Percentiles rank a stretch among this genome's conserved stretches.
phyloP scores from a whole-genome alignment of 352 stramenopile species.

The Phytophthora nicotianae region DNA sequence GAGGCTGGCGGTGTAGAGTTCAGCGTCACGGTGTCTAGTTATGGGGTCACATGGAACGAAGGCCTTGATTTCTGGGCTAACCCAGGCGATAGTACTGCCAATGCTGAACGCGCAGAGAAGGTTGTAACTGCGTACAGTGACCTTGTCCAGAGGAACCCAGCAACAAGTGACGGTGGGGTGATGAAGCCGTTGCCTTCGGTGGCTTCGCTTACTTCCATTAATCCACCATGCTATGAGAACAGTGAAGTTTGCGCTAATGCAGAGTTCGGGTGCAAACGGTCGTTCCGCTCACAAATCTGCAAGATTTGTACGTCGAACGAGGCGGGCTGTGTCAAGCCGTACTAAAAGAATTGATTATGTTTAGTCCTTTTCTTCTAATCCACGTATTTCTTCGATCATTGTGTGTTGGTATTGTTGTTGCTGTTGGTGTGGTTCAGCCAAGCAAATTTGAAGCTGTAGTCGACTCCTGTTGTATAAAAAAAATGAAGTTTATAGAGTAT shows the following conservation, averaged over 20 bases:
- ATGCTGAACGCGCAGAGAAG: slow-evolving; percentile 45
- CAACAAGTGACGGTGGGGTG: slow-evolving; percentile 41
- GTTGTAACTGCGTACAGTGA: slow-evolving; percentile 58
- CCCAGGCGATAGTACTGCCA: slow-evolving; percentile 46
- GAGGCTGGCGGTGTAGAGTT: slow-evolving; percentile 59
- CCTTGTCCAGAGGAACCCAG: slow-evolving; percentile 31
- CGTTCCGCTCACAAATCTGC: slow-evolving; percentile 64
- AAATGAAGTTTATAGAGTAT: neutral
- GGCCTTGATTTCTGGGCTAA: slow-evolving; percentile 75
- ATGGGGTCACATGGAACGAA: slow-evolving; percentile 34
- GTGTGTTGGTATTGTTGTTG: slow-evolving; percentile 3
- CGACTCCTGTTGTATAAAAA: slow-evolving; percentile 10
- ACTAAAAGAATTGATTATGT: neutral
- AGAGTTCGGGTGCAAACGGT: slow-evolving; percentile 57
- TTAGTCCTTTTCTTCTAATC: neutral
- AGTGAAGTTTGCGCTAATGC: slow-evolving; percentile 48
- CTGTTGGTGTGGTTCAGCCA: slow-evolving; percentile 13
- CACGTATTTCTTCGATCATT: neutral
- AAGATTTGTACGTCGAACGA: slow-evolving; percentile 43
- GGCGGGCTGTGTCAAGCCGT: slow-evolving; percentile 26
- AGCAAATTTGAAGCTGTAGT: slow-evolving; percentile 35
- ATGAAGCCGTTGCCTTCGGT: slow-evolving; percentile 57
- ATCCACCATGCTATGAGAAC: slow-evolving; percentile 72
- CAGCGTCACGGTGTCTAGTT: slow-evolving; percentile 33
- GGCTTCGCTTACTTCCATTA: slow-evolving; percentile 34